Conservation (phyloP, 345 rosid genomes). For the Streptanthus diversifolius region DNA sequence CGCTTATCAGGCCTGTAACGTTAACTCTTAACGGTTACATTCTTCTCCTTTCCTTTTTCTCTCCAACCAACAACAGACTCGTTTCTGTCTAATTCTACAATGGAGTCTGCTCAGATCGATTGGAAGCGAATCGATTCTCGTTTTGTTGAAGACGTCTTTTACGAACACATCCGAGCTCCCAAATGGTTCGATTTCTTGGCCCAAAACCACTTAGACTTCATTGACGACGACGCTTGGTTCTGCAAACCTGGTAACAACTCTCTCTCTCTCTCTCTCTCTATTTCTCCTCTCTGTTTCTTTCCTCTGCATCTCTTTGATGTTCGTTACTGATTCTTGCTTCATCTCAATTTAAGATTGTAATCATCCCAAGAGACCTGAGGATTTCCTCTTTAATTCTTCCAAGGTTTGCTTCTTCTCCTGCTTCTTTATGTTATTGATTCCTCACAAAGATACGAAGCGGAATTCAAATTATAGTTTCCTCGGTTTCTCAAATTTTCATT, state of each 20-base stretch:
- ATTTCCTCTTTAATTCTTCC: slow-evolving; percentile 45
- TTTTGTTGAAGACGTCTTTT: slow-evolving; percentile 60
- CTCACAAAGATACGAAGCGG: background rate
- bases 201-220: slow-evolving; percentile 25
- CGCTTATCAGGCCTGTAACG: slow-evolving; percentile 24
- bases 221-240: slow-evolving; percentile 69
- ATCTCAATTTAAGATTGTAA: slow-evolving; percentile 54
- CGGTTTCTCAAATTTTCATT: background rate
- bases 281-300: background rate
- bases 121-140: slow-evolving; percentile 79
- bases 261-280: background rate
- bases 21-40: slow-evolving; percentile 41
- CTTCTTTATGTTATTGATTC: slow-evolving; percentile 20
- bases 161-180: slow-evolving; percentile 85
- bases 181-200: slow-evolving; percentile 79
- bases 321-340: background rate
- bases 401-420: slow-evolving; percentile 24
- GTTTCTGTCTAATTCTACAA: slow-evolving; percentile 13
- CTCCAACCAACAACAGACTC: slow-evolving; percentile 6
- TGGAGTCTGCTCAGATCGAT: slow-evolving; percentile 93
- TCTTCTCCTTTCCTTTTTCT: slow-evolving; percentile 22
- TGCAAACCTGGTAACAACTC: slow-evolving; percentile 64
- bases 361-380: slow-evolving; percentile 80
- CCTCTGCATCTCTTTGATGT: background rate
- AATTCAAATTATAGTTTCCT: background rate